Percentiles rank a stretch among this genome's conserved stretches.
Evolutionary conservation across 225 moss, liverwort and hornwort species (phyloP).

Genomic region (Straminergon stramineum): DNA sequence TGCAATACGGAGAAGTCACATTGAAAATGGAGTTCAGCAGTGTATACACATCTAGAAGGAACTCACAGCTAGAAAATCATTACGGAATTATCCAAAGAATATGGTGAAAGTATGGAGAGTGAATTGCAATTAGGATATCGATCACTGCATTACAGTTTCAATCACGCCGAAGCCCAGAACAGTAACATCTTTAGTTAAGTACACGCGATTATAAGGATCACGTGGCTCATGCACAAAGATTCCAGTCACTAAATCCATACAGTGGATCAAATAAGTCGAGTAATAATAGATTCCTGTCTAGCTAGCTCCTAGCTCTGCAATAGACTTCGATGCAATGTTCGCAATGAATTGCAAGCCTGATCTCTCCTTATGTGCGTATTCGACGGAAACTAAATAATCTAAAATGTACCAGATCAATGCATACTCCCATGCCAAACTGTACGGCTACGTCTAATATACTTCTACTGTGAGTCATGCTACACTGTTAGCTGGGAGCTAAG

Average conservation of each 20-base stretch:
- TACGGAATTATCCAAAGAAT: background rate
- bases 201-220: background rate
- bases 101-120: background rate
- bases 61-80: background rate
- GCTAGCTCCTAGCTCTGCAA: background rate
- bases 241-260: background rate
- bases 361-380: conserved; percentile 3
- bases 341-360: background rate
- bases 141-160: conserved; percentile 3
- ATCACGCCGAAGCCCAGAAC: background rate
- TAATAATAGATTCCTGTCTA: background rate
- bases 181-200: conserved; percentile 10
- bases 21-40: background rate
- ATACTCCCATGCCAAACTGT: conserved; percentile 24
- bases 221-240: conserved; percentile 6
- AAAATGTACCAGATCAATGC: conserved; percentile 16
- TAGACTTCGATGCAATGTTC: background rate
- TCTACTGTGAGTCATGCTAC: conserved; percentile 8
- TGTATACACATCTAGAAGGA: background rate
- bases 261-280: background rate
- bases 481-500: conserved; percentile 1
- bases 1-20: background rate
- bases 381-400: background rate
- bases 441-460: background rate
- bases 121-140: background rate